Conservation (phyloP, 768 basidiomycete species). For the Scleroderma bovista region DNA sequence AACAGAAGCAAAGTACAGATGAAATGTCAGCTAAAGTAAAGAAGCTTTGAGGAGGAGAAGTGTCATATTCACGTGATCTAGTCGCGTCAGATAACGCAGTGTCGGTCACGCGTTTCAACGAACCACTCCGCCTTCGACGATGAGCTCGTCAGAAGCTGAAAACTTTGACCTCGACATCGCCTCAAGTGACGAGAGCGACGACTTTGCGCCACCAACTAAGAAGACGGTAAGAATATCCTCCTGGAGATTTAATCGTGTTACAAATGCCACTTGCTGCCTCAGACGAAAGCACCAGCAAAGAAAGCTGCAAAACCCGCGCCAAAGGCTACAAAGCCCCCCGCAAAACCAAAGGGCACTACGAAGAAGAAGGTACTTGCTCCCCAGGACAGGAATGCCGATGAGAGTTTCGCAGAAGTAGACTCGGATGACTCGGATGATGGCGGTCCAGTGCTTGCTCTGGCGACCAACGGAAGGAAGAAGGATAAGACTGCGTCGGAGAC, state of each 20-base stretch:
- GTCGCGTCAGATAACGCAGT: background rate
- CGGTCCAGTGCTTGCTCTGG: constrained; percentile 17
- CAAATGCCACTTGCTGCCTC: constrained; percentile 15
- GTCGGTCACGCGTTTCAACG: constrained; percentile 10
- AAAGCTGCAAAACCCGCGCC: constrained; percentile 25
- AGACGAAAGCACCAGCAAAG: constrained; percentile 34
- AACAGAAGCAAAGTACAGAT: too few species aligned
- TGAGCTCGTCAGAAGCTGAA: constrained; percentile 76
- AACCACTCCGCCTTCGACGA: constrained; percentile 22
- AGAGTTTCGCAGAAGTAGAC: constrained; percentile 39
- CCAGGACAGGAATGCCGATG: constrained; percentile 58
- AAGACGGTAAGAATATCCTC: constrained; percentile 33
- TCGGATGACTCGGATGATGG: constrained; percentile 36
- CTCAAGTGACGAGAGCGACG: constrained; percentile 62
- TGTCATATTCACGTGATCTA: too few species aligned
- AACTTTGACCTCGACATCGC: constrained; percentile 55
- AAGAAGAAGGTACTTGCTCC: constrained; percentile 72
- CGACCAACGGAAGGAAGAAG: constrained; percentile 53
- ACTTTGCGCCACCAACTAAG: constrained; percentile 57
- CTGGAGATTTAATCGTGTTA: constrained; percentile 1
- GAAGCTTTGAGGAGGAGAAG: too few species aligned
- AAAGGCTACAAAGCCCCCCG: constrained; percentile 43
- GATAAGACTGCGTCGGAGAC: constrained; percentile 77
- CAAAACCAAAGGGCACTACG: constrained; percentile 46
- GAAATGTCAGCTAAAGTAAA: too few species aligned